Evolutionary conservation across 1,139 yeast species (phyloP).

Genomic region (Taiozyma onychis): DNA sequence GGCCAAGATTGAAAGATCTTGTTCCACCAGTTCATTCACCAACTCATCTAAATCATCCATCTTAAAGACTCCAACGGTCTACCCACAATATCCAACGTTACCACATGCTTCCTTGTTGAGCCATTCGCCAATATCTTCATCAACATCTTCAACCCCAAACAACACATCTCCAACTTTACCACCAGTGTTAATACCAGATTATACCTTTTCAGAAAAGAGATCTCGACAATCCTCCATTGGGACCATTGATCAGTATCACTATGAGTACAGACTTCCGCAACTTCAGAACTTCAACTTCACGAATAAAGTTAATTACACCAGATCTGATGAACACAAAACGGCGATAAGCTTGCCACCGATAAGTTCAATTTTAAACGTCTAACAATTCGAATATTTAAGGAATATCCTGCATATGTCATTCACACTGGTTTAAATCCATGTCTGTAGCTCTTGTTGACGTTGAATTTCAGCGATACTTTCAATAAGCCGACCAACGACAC

Average conservation of each 20-base stretch:
- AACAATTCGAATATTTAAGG: background rate
- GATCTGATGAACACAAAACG: background rate
- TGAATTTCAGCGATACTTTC: too few species aligned
- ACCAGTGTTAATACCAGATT: background rate
- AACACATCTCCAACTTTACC: background rate
- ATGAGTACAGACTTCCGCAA: background rate
- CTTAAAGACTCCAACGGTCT: background rate
- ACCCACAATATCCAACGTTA: background rate
- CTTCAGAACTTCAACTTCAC: background rate
- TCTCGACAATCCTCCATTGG: background rate
- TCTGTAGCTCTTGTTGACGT: too few species aligned
- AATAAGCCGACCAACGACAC: too few species aligned
- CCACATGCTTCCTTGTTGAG: too few species aligned
- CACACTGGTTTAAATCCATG: too few species aligned
- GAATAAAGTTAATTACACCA: background rate
- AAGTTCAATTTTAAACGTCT: background rate
- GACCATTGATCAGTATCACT: background rate
- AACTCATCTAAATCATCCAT: background rate
- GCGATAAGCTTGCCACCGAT: background rate
- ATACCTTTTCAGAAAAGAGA: background rate
- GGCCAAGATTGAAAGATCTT: background rate
- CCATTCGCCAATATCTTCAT: background rate
- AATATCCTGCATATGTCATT: too few species aligned
- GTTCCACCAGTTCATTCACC: background rate
- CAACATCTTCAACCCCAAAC: background rate